A percentile compares a stretch with the other conserved stretches of the same genome.
Conservation (phyloP, 371 early-diverging fungal species). For the Sporodiniella umbellata region DNA sequence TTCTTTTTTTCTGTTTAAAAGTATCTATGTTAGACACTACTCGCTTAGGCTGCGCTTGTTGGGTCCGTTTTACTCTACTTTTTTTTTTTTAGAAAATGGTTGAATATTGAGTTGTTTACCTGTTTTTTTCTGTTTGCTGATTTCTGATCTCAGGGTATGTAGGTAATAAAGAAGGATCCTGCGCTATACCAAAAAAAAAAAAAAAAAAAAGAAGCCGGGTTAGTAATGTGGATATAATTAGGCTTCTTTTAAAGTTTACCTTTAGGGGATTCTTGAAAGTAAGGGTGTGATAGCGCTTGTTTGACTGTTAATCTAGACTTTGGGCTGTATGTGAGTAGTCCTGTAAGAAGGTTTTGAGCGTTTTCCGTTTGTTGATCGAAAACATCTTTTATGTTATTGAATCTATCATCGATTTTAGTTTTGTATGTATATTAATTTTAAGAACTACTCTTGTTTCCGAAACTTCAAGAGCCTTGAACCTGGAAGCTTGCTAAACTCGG, state of each 20-base stretch:
- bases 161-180: conserved; percentile 59
- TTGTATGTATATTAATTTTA: not conserved
- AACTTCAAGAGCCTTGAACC: conserved; percentile 39
- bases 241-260: conserved; percentile 4
- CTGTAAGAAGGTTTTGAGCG: conserved; percentile 70
- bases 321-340: conserved; percentile 81
- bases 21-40: too few species aligned
- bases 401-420: conserved; percentile 21
- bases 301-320: conserved; percentile 66
- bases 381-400: conserved; percentile 51
- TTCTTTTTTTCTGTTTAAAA: too few species aligned
- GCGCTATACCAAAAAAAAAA: conserved; percentile 34
- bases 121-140: conserved; percentile 37
- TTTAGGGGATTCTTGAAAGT: conserved; percentile 70
- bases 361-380: conserved; percentile 62
- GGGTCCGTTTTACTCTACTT: too few species aligned
- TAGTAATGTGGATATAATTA: too few species aligned
- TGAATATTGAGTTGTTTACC: conserved; percentile 10
- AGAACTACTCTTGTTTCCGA: conserved; percentile 51
- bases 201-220: too few species aligned
- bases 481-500: conserved; percentile 66
- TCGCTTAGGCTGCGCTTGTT: too few species aligned
- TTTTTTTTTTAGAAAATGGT: too few species aligned
- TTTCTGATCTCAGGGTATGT: conserved; percentile 69
- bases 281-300: conserved; percentile 75